These are phyloP conservation scores for maize (Zea mays) DNA, from an alignment of 176 grass and related monocot species.

Conservation along the genomic window Zm-B73-REFERENCE-NAM-5.0 NC_050102.1:174372501-174373000, in stretches of 20 bases:
- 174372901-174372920: not conserved
- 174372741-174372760: not conserved
- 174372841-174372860: slow-evolving; percentile 10
- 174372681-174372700: slow-evolving; percentile 2
- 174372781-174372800: not conserved
- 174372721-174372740: slow-evolving; percentile 13
- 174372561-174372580: slow-evolving; percentile 84
- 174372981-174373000: not conserved
- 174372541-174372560: slow-evolving; percentile 95
- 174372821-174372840: not conserved
- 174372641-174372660: slow-evolving; percentile 5
- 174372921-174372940: not conserved
- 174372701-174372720: not conserved
- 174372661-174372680: slow-evolving; percentile 30
- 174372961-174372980: not conserved
- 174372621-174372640: slow-evolving; percentile 66
- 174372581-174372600: slow-evolving; percentile 60
- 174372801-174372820: not conserved
- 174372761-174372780: not conserved
- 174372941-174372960: not conserved
- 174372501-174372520: slow-evolving; percentile 23
- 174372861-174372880: slow-evolving; percentile 7
- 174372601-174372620: slow-evolving; percentile 80
- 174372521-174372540: slow-evolving; percentile 77
- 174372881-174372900: not conserved